Evolutionary conservation across 768 basidiomycete species (phyloP).

Genomic region (Albatrellus ellisii): DNA sequence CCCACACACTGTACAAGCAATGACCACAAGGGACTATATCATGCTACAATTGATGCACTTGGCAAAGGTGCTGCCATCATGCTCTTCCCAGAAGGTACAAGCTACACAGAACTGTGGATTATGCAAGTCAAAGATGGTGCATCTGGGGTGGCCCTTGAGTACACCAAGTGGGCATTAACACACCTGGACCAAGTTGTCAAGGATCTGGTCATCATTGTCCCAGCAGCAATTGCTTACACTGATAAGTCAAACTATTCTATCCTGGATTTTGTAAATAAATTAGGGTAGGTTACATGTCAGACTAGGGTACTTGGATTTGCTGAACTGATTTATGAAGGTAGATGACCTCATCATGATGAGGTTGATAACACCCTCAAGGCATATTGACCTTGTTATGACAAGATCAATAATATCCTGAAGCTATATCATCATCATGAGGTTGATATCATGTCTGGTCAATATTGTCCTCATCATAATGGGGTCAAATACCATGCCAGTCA

Average conservation of each 20-base stretch:
- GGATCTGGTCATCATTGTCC: conserved; percentile 54
- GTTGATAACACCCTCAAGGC: no score
- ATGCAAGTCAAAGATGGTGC: conserved; percentile 91
- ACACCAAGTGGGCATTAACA: conserved; percentile 62
- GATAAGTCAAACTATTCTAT: conserved; percentile 96
- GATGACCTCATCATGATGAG: no score
- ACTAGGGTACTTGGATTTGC: no score
- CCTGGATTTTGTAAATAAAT: no score
- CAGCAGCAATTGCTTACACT: conserved; percentile 85
- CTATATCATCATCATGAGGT: no score
- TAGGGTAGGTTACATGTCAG: no score
- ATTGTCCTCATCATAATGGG: no score
- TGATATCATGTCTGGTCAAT: no score
- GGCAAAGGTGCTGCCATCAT: conserved; percentile 74
- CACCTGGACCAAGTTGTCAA: conserved; percentile 27
- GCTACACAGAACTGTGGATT: conserved; percentile 87
- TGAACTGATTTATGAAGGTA: no score
- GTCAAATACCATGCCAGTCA: no score
- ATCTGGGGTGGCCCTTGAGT: conserved; percentile 94
- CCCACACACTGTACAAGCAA: conserved; percentile 92
- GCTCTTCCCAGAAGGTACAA: conserved; percentile 91
- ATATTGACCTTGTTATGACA: no score
- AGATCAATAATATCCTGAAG: no score
- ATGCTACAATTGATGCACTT: conserved; percentile 80
- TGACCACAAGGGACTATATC: conserved; percentile 80